Conservation (phyloP, 176 grass and related monocot genomes). For the Pontederia paniculata region DNA sequence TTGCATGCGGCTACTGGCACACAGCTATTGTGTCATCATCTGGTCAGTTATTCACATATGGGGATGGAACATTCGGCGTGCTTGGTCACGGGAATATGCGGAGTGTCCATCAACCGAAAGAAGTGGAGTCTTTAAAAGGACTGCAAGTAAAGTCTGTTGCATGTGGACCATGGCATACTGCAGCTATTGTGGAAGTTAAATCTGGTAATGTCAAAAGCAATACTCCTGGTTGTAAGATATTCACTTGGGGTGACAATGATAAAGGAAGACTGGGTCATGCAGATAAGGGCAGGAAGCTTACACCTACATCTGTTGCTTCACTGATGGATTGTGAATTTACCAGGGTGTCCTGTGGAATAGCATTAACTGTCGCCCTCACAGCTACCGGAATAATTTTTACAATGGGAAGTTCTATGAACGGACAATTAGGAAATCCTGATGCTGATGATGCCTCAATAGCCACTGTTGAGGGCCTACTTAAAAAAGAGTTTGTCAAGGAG, state of each 20-base stretch:
- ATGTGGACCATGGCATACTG: slow-evolving; percentile 89
- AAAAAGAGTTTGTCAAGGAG: slow-evolving; percentile 68
- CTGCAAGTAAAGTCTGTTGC: slow-evolving; percentile 59
- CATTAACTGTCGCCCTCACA: slow-evolving; percentile 58
- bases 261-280: slow-evolving; percentile 70
- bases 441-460: slow-evolving; percentile 43
- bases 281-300: slow-evolving; percentile 49
- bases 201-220: slow-evolving; percentile 39
- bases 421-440: slow-evolving; percentile 70
- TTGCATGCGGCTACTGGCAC: slow-evolving; percentile 90
- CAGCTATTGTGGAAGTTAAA: slow-evolving; percentile 63
- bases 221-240: slow-evolving; percentile 57
- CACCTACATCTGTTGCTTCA: slow-evolving; percentile 58
- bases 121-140: slow-evolving; percentile 76
- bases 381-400: slow-evolving; percentile 62
- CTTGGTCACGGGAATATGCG: slow-evolving; percentile 73
- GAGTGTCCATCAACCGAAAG: slow-evolving; percentile 55
- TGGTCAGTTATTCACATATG: slow-evolving; percentile 80
- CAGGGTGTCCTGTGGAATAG: slow-evolving; percentile 62
- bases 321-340: slow-evolving; percentile 68
- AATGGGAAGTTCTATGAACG: slow-evolving; percentile 51
- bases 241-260: slow-evolving; percentile 91
- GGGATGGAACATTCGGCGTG: slow-evolving; percentile 87
- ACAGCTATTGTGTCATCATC: slow-evolving; percentile 67
- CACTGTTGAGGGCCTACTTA: slow-evolving; percentile 58